Base-by-base conservation (phyloP, 1,139 yeast species). In the Lodderomyces parapsilosis region DNA sequence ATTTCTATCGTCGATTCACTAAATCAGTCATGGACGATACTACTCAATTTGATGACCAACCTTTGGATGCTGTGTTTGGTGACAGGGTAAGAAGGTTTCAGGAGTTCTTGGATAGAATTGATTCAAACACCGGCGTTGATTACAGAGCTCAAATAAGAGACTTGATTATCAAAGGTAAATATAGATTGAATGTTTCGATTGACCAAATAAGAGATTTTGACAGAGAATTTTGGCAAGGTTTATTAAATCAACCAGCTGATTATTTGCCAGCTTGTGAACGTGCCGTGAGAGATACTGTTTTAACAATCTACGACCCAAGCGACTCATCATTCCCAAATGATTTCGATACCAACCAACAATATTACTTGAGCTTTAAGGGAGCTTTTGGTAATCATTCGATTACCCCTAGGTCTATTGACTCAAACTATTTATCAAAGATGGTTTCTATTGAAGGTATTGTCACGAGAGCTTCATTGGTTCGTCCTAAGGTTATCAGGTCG, bases 361-460 rank as follows among this genome's bases (percentile, higher is more conserved):
- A 86, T 59, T 84, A 86, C 56, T 68, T 93, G 13, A 86, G 94
- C 0, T 90, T 93, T 65, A 81, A 80, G 54, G 99, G 99, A 39
- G 83, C 98, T 0, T 90, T 93, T 63, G 99, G 99, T 43, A 81
- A 83, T 46, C 91, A 90, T 58, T 78, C 86, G 44, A 83, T 91
- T 25, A 86, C 91, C 17, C 97, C 99, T 22, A 78, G 99, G 59
- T 83, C 96, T 2, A 81, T 94, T 49, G 80, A 83, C 48, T 85
- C 98, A 2, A 66, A 74, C 14, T 86, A 81, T 52, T 71, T 93
- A 43, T 89, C 96, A 40, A 84, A 84, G 56, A 72, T 93, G 76
- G 82, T 93, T 30, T 86, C 96, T 1, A 74, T 94, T 30, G 98
- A 93, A 66, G 99, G 99, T 45, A 93, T 93, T 56, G 96, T 93